These are phyloP conservation scores for Adansonia madagascariensis DNA, from an alignment of 441 rosid species.

Conservation along the genomic window DNA sequence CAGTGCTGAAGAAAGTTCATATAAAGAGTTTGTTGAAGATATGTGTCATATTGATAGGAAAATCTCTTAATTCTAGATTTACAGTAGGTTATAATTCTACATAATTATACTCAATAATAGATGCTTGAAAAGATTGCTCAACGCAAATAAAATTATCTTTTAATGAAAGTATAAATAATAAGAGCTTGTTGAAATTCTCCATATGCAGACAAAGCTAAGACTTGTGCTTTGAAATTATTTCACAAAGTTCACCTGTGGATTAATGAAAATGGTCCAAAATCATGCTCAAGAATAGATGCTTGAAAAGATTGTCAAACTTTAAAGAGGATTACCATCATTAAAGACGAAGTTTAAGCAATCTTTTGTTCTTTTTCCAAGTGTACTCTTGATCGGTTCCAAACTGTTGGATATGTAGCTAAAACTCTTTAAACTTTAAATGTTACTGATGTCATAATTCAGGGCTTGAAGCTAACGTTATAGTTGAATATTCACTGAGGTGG, in stretches of 20 bases:
- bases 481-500: not conserved
- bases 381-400: not conserved
- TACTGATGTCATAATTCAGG: not conserved
- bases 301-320: not conserved
- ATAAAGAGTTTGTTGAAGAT: not conserved
- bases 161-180: not conserved
- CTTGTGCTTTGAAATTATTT: not conserved
- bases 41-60: not conserved
- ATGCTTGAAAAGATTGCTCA: not conserved
- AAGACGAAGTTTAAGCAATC: not conserved
- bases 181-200: not conserved
- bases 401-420: not conserved
- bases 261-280: conserved; percentile 2
- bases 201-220: too few species aligned
- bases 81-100: not conserved
- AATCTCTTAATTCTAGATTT: too few species aligned
- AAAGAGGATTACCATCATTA: not conserved
- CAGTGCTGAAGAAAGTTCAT: not conserved
- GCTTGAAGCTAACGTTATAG: not conserved
- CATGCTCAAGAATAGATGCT: not conserved
- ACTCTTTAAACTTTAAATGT: not conserved
- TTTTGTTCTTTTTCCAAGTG: not conserved
- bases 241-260: not conserved
- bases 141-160: not conserved
- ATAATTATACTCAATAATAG: not conserved